phyloP scores from a whole-genome alignment of 1,284 basidiomycete genomes.

The Trametes versicolor region DNA sequence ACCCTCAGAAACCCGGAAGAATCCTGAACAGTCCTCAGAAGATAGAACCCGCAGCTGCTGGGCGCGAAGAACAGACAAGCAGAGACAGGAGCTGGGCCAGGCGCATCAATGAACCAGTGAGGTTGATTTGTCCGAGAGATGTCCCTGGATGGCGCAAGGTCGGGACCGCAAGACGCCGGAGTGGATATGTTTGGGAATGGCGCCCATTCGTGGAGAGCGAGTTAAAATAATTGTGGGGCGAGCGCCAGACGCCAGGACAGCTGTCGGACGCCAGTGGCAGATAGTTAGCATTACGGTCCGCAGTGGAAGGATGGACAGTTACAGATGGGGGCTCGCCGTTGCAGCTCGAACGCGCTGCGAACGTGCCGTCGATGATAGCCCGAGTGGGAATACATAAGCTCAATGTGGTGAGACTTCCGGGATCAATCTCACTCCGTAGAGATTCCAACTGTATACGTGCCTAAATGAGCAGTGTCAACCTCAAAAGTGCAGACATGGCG shows the following conservation, averaged over 20 bases:
- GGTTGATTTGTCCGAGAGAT: constrained; percentile 15
- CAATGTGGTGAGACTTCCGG: not conserved
- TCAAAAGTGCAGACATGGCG: not conserved
- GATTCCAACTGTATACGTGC: not conserved
- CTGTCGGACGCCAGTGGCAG: too few species aligned
- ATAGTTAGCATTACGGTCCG: too few species aligned
- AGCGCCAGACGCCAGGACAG: not conserved
- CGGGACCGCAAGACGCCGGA: constrained; percentile 18
- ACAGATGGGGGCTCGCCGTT: not conserved
- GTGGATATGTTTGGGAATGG: not conserved
- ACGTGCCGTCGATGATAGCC: not conserved
- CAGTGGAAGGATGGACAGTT: not conserved
- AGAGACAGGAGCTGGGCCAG: constrained; percentile 7
- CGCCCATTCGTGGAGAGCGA: not conserved
- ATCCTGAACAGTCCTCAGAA: constrained; percentile 7
- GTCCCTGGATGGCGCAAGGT: constrained; percentile 17
- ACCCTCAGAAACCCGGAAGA: constrained; percentile 17
- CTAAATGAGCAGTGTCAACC: not conserved
- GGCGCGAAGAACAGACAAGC: constrained; percentile 13
- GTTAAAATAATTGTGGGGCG: not conserved
- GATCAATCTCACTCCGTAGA: not conserved
- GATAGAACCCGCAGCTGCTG: constrained; percentile 4
- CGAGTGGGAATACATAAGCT: not conserved
- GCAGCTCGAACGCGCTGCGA: not conserved
- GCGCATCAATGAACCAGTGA: constrained; percentile 19